Evolutionary conservation across 1,139 yeast species (phyloP), one percentile per base, ranked within the genome.

Genomic region (Candida sanyaensis): DNA sequence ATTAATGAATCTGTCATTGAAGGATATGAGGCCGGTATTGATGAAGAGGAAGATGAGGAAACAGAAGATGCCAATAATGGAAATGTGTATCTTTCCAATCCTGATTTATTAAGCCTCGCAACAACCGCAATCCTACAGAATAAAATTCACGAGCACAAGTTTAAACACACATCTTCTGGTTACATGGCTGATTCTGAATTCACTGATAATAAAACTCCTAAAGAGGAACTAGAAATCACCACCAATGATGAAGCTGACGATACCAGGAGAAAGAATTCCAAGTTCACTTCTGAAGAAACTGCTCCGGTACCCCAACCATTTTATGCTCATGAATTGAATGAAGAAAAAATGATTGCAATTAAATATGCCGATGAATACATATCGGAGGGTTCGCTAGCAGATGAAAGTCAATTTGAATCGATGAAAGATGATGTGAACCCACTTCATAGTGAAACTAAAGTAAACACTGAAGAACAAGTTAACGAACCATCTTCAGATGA

Each of bases 311-410:
- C 65, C 2, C 53, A 52, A 24, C 43, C 65, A 17, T 62, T 62
- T 46, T 57, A 56, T 42, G 55, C 56, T 9, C 47, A 42, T 37
- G 51, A 49, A 36, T 38, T 48, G 13, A 37, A 36, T 30, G 34
- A 37, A n/a, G 50, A 53, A 28, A 45, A 42, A 27, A 44, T 51
- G 42, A 28, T 34, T 27, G 31, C 28, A 21, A 47, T 49, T 4
- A 48, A 51, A 11, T 59, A 54, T 38, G 53, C 46, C 9, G 63
- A 62, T n/a, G 64, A 57, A 33, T 54, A 53, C 40, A 32, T 55
- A n/a, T 58, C 69, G 1, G 70, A 65, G 33, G 70, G 64, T 2
- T 63, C 69, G 1, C 49, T 64, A 41, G 69, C 69, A 2, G 71
- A 66, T 47, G 63, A 56, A 40, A 50, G 55, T 42, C 57, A 54